A percentile compares a stretch with the other conserved stretches of the same genome.
phyloP scores from a whole-genome alignment of 2,329 filamentous ascomycete genomes.

The Ophiosphaerella korrae region DNA sequence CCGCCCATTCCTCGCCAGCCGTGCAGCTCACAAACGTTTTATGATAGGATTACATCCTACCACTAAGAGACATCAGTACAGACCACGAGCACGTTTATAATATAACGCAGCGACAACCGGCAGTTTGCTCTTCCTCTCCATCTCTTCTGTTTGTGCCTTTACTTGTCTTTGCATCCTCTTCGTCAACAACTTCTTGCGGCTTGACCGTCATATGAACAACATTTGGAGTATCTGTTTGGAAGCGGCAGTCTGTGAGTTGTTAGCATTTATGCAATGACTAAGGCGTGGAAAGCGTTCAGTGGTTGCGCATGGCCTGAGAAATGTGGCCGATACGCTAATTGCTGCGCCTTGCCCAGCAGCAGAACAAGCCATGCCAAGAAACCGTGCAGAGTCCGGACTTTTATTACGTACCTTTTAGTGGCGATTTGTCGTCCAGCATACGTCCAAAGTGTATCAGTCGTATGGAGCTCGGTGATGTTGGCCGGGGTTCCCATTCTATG shows the following conservation, averaged over 20 bases:
- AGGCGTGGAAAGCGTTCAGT: not conserved
- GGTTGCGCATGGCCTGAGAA: no score
- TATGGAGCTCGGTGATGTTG: slow-evolving; percentile 86
- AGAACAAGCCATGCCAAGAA: slow-evolving; percentile 27
- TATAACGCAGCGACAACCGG: slow-evolving; percentile 69
- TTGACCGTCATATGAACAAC: slow-evolving; percentile 95
- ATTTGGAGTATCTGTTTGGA: slow-evolving; percentile 75
- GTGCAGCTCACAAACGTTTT: no score
- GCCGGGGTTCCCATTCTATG: slow-evolving; percentile 82
- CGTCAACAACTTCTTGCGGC: slow-evolving; percentile 80
- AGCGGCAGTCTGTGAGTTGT: slow-evolving; percentile 70
- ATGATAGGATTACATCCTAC: no score
- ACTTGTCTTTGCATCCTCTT: slow-evolving; percentile 74
- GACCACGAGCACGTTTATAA: slow-evolving; percentile 49
- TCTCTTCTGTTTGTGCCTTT: slow-evolving; percentile 61
- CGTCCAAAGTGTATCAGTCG: slow-evolving; percentile 91
- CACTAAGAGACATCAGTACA: slow-evolving; percentile 1
- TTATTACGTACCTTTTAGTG: slow-evolving; percentile 72
- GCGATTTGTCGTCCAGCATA: slow-evolving; percentile 85
- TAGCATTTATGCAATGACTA: slow-evolving; percentile 6
- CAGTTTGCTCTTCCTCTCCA: slow-evolving; percentile 58
- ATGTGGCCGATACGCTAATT: slow-evolving; percentile 8
- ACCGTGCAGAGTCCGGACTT: slow-evolving; percentile 10
- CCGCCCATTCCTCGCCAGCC: no score
- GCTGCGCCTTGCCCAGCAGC: slow-evolving; percentile 15